A percentile compares a stretch with the other conserved stretches of the same genome.
phyloP scores from a whole-genome alignment of 306 rosid species.

The Fragaria iinumae region DNA sequence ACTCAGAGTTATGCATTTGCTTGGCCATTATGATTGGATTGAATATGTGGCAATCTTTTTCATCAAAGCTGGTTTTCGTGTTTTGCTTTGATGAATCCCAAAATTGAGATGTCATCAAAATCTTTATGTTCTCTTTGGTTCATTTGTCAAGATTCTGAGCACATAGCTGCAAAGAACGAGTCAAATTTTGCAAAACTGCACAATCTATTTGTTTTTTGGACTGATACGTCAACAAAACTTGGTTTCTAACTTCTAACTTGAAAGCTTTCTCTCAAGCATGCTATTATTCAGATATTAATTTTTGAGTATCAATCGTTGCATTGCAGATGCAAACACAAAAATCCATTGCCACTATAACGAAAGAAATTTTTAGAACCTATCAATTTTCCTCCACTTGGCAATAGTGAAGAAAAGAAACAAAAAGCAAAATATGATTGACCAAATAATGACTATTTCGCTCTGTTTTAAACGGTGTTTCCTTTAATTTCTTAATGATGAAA shows the following conservation, averaged over 20 bases:
- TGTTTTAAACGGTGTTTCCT: too few species aligned
- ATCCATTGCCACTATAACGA: too few species aligned
- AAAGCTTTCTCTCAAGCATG: neutral
- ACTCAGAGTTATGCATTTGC: slow-evolving; percentile 2
- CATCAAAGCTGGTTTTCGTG: neutral
- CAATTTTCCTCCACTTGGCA: too few species aligned
- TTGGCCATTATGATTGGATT: neutral
- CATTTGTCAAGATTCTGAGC: neutral
- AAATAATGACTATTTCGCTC: too few species aligned
- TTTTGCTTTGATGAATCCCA: neutral
- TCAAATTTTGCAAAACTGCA: neutral
- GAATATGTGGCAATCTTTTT: neutral
- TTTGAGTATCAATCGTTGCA: too few species aligned
- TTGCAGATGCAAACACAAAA: too few species aligned
- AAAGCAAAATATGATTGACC: too few species aligned
- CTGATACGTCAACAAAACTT: neutral
- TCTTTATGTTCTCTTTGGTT: neutral
- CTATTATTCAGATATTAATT: too few species aligned
- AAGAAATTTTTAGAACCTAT: too few species aligned
- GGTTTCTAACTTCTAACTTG: too few species aligned
- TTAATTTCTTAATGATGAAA: too few species aligned
- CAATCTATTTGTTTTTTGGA: neutral
- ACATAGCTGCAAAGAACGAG: neutral
- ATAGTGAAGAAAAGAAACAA: too few species aligned
- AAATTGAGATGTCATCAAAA: neutral